Evolutionary conservation across 2,329 filamentous ascomycete species (phyloP), one percentile per base, ranked within the genome.

Genomic region (Ceratocystis harringtonii): DNA sequence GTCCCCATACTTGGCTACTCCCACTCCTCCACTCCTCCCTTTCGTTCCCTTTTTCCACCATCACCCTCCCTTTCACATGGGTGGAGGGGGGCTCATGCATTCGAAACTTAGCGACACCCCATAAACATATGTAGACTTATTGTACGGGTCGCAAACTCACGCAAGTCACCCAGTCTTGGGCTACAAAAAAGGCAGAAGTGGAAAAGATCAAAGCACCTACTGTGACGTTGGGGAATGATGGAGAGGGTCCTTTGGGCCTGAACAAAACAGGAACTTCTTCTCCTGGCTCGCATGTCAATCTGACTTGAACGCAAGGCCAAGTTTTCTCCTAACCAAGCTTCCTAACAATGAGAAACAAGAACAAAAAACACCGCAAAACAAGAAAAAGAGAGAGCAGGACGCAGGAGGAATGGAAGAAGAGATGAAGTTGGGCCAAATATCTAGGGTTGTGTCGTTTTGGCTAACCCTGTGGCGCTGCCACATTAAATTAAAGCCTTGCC

Each of bases 381-480:
- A 10, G 22, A 19, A 50, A 10, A 22, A 50, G 17, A 7, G 1
- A 50, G 45, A 50, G 45, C 6, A 61, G 58, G 7, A n/a, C n/a
- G 32, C n/a, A 2, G 19, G 10, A 41, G 36, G 36, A 41, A 12
- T 41, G 10, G 10, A 48, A 22, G 60, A 62, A 44, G 60, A 28
- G 60, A 43, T 62, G 60, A 62, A 25, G 60, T 62, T 62, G 41
- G 19, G 8, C 10, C 12, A 15, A 44, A n/a, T 10, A 17, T 25
- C 28, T 62, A 62, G 60, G 60, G 60, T 62, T 62, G 17, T 41
- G 19, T 12, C 19, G 36, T n/a, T 19, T 19, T 5, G 1, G 2
- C 6, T 62, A 62, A 62, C 60, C 41, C 60, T 44, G 60, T 62
- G 60, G 60, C 60, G 60, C 36, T 44, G 58, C 17, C 30, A 32